Conservation (phyloP, 2,329 filamentous ascomycete species). For the Talaromyces sp. region DNA sequence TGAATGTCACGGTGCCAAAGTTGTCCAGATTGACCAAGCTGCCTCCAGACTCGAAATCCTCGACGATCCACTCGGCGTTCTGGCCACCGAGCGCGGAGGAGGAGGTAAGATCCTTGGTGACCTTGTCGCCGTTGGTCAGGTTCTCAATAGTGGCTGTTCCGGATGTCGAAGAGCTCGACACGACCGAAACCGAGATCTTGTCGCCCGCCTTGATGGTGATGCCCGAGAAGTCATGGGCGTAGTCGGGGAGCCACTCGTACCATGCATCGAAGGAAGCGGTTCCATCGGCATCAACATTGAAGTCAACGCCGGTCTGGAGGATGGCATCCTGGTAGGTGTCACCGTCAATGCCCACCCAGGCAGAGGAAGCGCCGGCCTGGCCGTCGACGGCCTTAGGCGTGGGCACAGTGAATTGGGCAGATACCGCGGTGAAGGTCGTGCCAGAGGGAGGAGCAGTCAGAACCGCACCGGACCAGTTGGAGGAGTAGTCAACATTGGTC, state of each 20-base stretch:
- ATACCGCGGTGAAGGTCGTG: conserved; percentile 44
- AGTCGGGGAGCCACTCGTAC: conserved; percentile 60
- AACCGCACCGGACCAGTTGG: conserved; percentile 59
- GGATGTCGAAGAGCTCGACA: conserved; percentile 37
- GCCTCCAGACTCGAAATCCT: conserved; percentile 45
- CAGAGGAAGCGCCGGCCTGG: conserved; percentile 42
- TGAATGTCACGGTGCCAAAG: conserved; percentile 44
- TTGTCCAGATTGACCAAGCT: conserved; percentile 43
- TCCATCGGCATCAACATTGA: conserved; percentile 39
- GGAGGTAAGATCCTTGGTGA: conserved; percentile 47
- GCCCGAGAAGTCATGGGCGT: conserved; percentile 49
- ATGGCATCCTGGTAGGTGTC: conserved; percentile 53
- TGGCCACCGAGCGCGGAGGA: conserved; percentile 44
- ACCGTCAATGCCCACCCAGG: conserved; percentile 62
- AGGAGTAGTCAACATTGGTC: conserved; percentile 45
- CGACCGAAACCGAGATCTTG: conserved; percentile 37
- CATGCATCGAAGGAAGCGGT: conserved; percentile 50
- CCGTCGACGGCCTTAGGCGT: conserved; percentile 43
- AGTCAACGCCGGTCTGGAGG: conserved; percentile 56
- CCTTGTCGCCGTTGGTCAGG: conserved; percentile 47
- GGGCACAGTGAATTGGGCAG: conserved; percentile 46
- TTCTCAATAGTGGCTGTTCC: conserved; percentile 51
- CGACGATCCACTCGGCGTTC: conserved; percentile 62
- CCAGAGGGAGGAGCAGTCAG: conserved; percentile 40
- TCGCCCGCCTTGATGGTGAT: conserved; percentile 45